Evolutionary conservation across 1,284 basidiomycete species (phyloP).

Genomic region (Meripilus lineatus): DNA sequence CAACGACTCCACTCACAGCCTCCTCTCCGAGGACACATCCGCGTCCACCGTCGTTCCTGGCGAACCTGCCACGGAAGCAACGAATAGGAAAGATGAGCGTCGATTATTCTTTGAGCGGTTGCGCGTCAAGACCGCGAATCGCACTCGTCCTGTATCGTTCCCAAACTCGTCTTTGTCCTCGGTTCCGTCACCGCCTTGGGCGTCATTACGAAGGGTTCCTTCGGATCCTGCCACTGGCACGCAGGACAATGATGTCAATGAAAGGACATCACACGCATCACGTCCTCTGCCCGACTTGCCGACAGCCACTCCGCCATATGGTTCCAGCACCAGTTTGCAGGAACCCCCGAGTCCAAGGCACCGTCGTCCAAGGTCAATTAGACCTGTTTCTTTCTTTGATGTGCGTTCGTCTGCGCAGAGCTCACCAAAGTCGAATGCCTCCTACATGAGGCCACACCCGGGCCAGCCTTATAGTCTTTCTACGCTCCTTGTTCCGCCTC

Average conservation of each 20-base stretch:
- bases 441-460: background rate
- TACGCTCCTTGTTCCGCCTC: slow-evolving; percentile 28
- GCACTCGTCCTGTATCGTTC: slow-evolving; percentile 1
- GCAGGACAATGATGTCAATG: no score
- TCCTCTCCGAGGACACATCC: slow-evolving; percentile 11
- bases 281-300: no score
- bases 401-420: background rate
- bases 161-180: background rate
- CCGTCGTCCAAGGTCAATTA: background rate
- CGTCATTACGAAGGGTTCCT: background rate
- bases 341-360: no score
- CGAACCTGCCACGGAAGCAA: slow-evolving; percentile 7
- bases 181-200: background rate
- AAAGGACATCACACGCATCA: no score
- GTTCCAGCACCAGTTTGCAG: no score
- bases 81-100: background rate
- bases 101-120: slow-evolving; percentile 1
- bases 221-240: background rate
- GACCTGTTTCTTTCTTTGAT: background rate
- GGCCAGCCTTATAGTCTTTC: background rate
- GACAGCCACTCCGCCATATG: no score
- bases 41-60: slow-evolving; percentile 15
- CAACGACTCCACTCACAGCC: slow-evolving; percentile 9
- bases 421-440: background rate
- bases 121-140: background rate